These are phyloP conservation scores for Vicia villosa DNA, from an alignment of 306 rosid genomes.

Conservation along the genomic window DNA sequence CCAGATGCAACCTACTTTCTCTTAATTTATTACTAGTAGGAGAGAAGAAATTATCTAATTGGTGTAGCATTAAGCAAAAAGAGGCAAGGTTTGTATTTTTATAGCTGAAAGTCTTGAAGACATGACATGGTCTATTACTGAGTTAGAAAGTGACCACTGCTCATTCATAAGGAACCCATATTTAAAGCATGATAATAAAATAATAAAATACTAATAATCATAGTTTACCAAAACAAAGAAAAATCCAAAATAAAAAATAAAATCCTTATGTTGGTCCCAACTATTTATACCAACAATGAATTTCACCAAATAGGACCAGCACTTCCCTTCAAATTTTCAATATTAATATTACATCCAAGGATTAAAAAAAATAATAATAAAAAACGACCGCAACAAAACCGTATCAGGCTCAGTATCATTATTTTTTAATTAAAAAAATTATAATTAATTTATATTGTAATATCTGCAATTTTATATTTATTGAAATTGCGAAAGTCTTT, in stretches of 20 bases:
- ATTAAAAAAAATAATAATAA: too few species aligned
- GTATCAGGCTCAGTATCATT: too few species aligned
- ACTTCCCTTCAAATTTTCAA: constrained; percentile 45
- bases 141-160: constrained; percentile 29
- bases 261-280: constrained; percentile 54
- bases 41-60: constrained; percentile 25
- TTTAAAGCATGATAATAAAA: constrained; percentile 39
- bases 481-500: too few species aligned
- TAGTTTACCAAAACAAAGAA: constrained; percentile 59
- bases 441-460: too few species aligned
- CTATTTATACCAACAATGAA: constrained; percentile 64
- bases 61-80: background rate
- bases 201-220: constrained; percentile 39
- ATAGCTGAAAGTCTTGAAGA: constrained; percentile 26
- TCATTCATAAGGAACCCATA: constrained; percentile 43
- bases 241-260: constrained; percentile 47
- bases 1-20: constrained; percentile 1
- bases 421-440: too few species aligned
- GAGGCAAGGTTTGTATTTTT: constrained; percentile 43
- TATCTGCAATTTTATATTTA: too few species aligned
- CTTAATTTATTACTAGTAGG: constrained; percentile 20
- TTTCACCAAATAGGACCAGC: constrained; percentile 38
- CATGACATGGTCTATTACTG: constrained; percentile 9
- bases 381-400: too few species aligned
- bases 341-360: constrained; percentile 12